These are phyloP conservation scores for Dendrocalamus sinicus DNA, from an alignment of 176 grass and related monocot genomes.

Conservation along the genomic window DNA sequence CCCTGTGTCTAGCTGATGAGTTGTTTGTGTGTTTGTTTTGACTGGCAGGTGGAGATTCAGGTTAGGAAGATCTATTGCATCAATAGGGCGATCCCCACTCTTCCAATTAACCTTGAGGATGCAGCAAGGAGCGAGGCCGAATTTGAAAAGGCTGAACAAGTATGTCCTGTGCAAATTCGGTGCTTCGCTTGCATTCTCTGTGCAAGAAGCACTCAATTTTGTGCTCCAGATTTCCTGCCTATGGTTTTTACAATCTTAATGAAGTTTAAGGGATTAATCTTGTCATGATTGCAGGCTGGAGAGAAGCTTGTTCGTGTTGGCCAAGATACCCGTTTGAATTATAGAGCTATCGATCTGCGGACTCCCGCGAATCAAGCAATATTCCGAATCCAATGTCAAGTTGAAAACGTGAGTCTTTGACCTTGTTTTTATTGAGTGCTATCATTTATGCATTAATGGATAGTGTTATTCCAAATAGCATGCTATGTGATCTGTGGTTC, in stretches of 20 bases:
- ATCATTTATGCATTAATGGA: conserved; percentile 14
- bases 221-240: not conserved
- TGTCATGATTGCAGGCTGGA: conserved; percentile 54
- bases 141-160: conserved; percentile 73
- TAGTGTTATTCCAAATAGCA: not conserved
- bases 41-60: conserved; percentile 80
- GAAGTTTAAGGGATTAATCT: not conserved
- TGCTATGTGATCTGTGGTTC: not conserved
- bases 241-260: not conserved
- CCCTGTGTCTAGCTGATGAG: not conserved
- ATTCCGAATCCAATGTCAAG: conserved; percentile 77
- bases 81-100: conserved; percentile 70
- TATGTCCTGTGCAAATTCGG: conserved; percentile 18
- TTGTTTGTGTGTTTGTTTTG: not conserved
- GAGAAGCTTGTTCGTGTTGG: conserved; percentile 88
- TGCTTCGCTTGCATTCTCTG: not conserved
- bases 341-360: conserved; percentile 70
- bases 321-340: conserved; percentile 84
- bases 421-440: not conserved
- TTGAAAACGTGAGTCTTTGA: conserved; percentile 63
- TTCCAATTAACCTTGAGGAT: conserved; percentile 91
- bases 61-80: conserved; percentile 85
- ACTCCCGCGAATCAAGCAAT: conserved; percentile 79
- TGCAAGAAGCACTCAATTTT: not conserved
- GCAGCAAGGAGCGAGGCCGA: conserved; percentile 75